A percentile compares a stretch with the other conserved stretches of the same genome.
These are phyloP conservation scores for Neoconidiobolus thromboides DNA, from an alignment of 371 early-diverging fungal species.

Conservation along the genomic window DNA sequence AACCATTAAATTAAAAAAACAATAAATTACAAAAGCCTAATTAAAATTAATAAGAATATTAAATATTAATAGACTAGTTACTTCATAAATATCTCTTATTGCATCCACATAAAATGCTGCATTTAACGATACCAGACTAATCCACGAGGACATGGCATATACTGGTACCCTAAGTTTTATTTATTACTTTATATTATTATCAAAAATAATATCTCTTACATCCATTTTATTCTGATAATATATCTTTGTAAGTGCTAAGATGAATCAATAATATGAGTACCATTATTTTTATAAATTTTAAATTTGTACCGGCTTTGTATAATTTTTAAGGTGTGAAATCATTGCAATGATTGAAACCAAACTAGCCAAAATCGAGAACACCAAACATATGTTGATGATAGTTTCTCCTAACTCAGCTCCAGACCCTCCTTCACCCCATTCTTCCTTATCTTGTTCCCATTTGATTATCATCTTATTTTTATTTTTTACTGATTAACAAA, in stretches of 20 bases:
- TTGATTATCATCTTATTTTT: too few species aligned
- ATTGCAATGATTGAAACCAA: slow-evolving; percentile 50
- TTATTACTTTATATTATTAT: not conserved
- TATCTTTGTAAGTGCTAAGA: slow-evolving; percentile 58
- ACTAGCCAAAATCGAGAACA: slow-evolving; percentile 37
- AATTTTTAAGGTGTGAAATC: slow-evolving; percentile 75
- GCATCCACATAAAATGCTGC: slow-evolving; percentile 78
- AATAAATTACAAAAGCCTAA: slow-evolving; percentile 86
- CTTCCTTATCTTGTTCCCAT: not conserved
- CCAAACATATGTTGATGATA: slow-evolving; percentile 27
- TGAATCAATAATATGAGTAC: not conserved
- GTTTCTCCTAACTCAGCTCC: slow-evolving; percentile 29
- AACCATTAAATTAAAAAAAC: slow-evolving; percentile 76
- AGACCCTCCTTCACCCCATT: slow-evolving; percentile 19
- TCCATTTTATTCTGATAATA: slow-evolving; percentile 71
- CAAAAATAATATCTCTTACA: slow-evolving; percentile 27
- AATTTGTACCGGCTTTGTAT: slow-evolving; percentile 56
- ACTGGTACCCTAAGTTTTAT: slow-evolving; percentile 56
- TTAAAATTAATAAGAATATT: not conserved
- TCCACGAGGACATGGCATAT: slow-evolving; percentile 72
- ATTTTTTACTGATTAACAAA: too few species aligned
- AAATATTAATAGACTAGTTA: slow-evolving; percentile 9
- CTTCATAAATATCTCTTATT: slow-evolving; percentile 84
- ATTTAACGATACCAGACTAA: slow-evolving; percentile 47
- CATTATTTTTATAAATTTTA: not conserved